phyloP scores from a whole-genome alignment of 2,329 filamentous ascomycete genomes.

The Colletotrichum sp. region DNA sequence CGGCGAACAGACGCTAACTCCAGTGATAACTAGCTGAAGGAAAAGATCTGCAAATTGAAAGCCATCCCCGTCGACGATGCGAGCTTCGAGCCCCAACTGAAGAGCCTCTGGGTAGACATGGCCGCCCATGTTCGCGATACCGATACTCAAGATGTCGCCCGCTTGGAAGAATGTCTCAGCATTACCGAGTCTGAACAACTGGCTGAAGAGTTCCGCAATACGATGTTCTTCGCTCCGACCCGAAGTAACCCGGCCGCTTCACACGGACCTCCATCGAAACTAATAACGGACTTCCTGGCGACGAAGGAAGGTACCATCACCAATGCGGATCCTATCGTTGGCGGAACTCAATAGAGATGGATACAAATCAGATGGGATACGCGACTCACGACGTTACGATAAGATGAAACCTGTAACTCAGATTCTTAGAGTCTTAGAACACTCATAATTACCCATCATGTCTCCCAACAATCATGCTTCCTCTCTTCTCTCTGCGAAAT shows the following conservation, averaged over 20 bases:
- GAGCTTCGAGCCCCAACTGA: slow-evolving; percentile 3
- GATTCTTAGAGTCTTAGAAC: background rate
- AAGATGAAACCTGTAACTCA: background rate
- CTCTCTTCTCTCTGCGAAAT: background rate
- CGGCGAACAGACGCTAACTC: background rate
- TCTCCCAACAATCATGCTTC: background rate
- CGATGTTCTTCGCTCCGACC: slow-evolving; percentile 5
- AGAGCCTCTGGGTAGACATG: slow-evolving; percentile 1
- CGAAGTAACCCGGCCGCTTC: slow-evolving; percentile 1
- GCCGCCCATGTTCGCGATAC: slow-evolving; percentile 10
- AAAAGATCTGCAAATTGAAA: slow-evolving; percentile 4
- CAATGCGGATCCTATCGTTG: background rate
- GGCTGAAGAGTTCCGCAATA: background rate
- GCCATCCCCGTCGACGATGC: background rate
- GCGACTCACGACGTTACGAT: background rate
- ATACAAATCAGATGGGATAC: background rate
- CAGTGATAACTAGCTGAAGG: background rate
- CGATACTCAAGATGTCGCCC: slow-evolving; percentile 2
- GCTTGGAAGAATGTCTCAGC: slow-evolving; percentile 12
- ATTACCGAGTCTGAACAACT: slow-evolving; percentile 8
- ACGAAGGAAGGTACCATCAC: background rate
- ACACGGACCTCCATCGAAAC: background rate
- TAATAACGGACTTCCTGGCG: slow-evolving; percentile 13
- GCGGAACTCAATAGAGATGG: background rate
- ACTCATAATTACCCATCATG: background rate